Conservation (phyloP, 306 rosid genomes). For the Sesbania bispinosa region DNA sequence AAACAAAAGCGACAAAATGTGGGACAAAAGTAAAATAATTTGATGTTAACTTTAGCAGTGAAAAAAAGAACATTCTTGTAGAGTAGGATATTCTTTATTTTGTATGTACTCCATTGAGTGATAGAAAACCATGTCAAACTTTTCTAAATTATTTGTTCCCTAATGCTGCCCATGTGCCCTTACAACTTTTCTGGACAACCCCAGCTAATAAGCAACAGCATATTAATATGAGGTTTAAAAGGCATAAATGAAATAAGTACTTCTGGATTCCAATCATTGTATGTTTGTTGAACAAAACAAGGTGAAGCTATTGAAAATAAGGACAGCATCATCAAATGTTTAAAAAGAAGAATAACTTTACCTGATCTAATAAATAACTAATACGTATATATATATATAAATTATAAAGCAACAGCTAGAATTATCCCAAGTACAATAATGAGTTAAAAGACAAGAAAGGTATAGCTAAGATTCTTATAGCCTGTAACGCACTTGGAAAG, state of each 20-base stretch:
- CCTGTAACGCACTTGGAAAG: constrained; percentile 31
- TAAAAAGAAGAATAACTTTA: constrained; percentile 26
- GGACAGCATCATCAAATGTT: constrained; percentile 22
- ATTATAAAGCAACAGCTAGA: constrained; percentile 29
- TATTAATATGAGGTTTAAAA: constrained; percentile 31
- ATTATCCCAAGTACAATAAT: constrained; percentile 9
- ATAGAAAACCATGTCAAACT: constrained; percentile 25
- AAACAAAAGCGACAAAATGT: neutral
- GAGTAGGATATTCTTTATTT: constrained; percentile 26
- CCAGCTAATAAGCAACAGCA: constrained; percentile 34
- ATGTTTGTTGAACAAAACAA: constrained; percentile 25
- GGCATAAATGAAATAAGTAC: constrained; percentile 34
- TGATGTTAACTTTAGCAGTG: neutral
- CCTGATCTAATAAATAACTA: constrained; percentile 28
- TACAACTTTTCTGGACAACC: constrained; percentile 36
- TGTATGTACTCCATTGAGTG: constrained; percentile 31
- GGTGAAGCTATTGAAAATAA: constrained; percentile 36
- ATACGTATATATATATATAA: constrained; percentile 10
- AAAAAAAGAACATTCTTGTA: constrained; percentile 10
- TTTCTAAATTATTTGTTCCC: constrained; percentile 36
- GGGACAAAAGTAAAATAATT: neutral
- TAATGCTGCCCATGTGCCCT: constrained; percentile 53
- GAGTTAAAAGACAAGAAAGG: constrained; percentile 34
- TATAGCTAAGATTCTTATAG: constrained; percentile 30
- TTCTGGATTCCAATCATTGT: constrained; percentile 42